These are phyloP conservation scores for Dothidotthia symphoricarpi DNA, from an alignment of 2,329 filamentous ascomycete species.

Conservation along the genomic window DNA sequence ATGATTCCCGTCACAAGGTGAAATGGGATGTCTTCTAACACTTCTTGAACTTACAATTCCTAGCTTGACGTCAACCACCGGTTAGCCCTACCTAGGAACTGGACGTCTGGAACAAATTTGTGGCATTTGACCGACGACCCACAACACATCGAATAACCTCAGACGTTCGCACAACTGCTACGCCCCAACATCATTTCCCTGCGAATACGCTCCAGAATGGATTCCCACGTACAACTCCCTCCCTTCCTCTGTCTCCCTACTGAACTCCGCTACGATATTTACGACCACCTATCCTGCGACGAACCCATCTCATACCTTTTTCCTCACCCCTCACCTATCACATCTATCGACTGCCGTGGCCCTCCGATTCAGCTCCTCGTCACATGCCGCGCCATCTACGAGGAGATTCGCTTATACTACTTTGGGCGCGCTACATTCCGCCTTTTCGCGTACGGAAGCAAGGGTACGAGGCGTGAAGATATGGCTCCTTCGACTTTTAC, in stretches of 20 bases:
- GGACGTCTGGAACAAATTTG: too few species aligned
- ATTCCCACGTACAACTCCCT: neutral
- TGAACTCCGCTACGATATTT: constrained; percentile 18
- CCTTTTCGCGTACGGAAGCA: constrained; percentile 6
- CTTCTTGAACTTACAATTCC: too few species aligned
- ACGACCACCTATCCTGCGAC: constrained; percentile 9
- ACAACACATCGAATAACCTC: too few species aligned
- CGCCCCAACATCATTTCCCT: neutral
- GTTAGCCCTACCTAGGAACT: too few species aligned
- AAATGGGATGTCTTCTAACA: too few species aligned
- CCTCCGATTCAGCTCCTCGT: constrained; percentile 13
- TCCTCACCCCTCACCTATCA: constrained; percentile 7
- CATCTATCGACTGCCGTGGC: constrained; percentile 10
- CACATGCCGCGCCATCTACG: constrained; percentile 6
- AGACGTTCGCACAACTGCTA: too few species aligned
- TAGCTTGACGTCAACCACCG: too few species aligned
- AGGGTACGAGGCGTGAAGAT: neutral
- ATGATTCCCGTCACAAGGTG: too few species aligned
- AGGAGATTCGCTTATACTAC: constrained; percentile 16
- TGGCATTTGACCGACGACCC: too few species aligned
- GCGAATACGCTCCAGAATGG: neutral
- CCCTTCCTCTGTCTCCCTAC: constrained; percentile 11
- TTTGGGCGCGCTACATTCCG: constrained; percentile 14
- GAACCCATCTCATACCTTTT: constrained; percentile 15
- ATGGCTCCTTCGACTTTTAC: neutral